These are phyloP conservation scores for Arabidopsis hybrid DNA, from an alignment of 441 rosid species.

Conservation along the genomic window DNA sequence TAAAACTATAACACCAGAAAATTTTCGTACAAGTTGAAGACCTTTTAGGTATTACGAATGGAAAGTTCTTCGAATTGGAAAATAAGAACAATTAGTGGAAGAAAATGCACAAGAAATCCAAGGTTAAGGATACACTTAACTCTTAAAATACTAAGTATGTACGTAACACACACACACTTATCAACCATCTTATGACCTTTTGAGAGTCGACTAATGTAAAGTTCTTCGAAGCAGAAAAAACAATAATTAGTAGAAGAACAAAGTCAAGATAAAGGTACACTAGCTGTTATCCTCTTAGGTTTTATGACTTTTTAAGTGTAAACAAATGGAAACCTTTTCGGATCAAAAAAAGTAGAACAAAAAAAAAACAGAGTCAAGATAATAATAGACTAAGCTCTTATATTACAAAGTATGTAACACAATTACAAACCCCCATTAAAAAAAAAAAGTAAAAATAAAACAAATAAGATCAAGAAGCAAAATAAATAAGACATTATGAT, in stretches of 20 bases:
- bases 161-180: not conserved
- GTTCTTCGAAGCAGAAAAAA: not conserved
- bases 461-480: conserved; percentile 17
- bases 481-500: conserved; percentile 23
- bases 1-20: not conserved
- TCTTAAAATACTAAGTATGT: not conserved
- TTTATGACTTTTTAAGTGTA: not conserved
- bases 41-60: not conserved
- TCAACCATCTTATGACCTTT: not conserved
- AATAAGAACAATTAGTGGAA: not conserved
- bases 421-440: conserved; percentile 6
- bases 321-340: conserved; percentile 4
- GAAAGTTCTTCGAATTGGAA: not conserved
- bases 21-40: not conserved
- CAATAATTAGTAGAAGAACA: not conserved
- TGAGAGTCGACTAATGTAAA: not conserved
- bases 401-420: conserved; percentile 26
- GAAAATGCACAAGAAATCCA: conserved; percentile 11
- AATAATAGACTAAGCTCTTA: conserved; percentile 10
- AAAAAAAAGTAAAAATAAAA: not conserved
- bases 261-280: no score
- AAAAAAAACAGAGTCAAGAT: not conserved
- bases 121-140: not conserved
- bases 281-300: no score
- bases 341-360: not conserved